Base-by-base conservation (phyloP, 768 basidiomycete genomes). In the Tephrocybe sp. region DNA sequence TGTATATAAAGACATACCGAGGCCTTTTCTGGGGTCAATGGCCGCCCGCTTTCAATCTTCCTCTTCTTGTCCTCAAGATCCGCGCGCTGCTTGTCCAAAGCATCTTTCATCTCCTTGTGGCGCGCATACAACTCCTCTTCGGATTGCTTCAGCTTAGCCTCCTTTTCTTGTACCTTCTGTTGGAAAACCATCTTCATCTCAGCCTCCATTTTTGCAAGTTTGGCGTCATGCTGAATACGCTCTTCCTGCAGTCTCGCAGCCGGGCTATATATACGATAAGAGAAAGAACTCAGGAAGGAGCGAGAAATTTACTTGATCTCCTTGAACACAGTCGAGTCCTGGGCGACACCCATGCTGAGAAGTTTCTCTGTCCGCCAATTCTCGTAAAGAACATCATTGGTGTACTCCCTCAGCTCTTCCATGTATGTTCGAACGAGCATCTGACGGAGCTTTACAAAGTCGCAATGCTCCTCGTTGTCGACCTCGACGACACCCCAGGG, bases 181-280 rank as follows among this genome's bases (percentile, higher is more conserved):
- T 94, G 94, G 93, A 99, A 99, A 61, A 99, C 97, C 91, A 95
- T 93, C 84, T 97, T 98, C 97, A 99, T 99, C 79, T 98, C 97
- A 48, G 94, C 90, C 74, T 99, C 97, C 88, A 97, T 97, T 84
- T 99, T 99, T 48, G 91, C 83, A 47, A 99, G 83, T 69, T 98
- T 98, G 58, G 91, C 89, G 72, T 99, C 95, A 72, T 99, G 95
- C 64, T 97, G 69, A 45, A 91, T 77, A 49, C 97, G 90, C 66
- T 99, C 97, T 66, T 99, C 97, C 56, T 94, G 93, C 74, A 92
- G 82, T 70, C 93, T 88, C 51, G 89, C 91, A 42, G 94, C 94
- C 54, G 97, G 97, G 72, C 95, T 98, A 59, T 2, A 50, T 46
- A 49, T 31, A 51, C 45, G 21, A 42, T 61, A 19, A 51, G 23